Percentiles rank a stretch among this genome's conserved stretches.
phyloP scores from a whole-genome alignment of 345 rosid genomes.

The Aquilaria yunnanensis region DNA sequence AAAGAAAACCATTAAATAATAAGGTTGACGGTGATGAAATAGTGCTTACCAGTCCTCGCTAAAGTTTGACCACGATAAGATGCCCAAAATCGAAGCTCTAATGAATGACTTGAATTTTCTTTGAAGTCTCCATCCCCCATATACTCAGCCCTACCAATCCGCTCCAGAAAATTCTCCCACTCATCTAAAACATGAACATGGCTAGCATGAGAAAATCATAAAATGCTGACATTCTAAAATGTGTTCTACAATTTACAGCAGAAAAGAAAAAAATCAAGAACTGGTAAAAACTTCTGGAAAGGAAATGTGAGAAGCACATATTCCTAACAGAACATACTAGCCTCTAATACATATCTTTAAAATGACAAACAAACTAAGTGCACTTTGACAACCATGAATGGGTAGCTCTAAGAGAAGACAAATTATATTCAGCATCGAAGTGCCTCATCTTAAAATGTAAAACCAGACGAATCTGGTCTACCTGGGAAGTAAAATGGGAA shows the following conservation, averaged over 20 bases:
- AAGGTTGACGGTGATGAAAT: background rate
- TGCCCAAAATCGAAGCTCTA: constrained; percentile 98
- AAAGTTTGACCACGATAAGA: constrained; percentile 97
- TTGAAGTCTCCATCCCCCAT: constrained; percentile 68
- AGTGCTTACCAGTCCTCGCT: constrained; percentile 81
- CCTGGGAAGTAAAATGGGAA: too few species aligned
- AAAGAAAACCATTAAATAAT: background rate
- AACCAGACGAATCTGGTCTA: too few species aligned
- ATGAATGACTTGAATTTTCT: constrained; percentile 64
- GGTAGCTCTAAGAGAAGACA: too few species aligned
- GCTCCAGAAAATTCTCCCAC: constrained; percentile 96
- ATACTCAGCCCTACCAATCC: constrained; percentile 72
- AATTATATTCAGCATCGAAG: too few species aligned
- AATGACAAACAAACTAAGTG: too few species aligned
- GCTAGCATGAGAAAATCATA: background rate
- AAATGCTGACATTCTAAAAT: background rate
- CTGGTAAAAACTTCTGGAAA: too few species aligned
- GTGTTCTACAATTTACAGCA: constrained; percentile 10
- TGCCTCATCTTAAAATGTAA: too few species aligned
- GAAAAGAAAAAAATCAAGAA: constrained; percentile 6
- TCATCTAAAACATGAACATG: constrained; percentile 52
- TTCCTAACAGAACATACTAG: too few species aligned
- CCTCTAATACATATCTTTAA: too few species aligned
- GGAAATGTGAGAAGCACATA: too few species aligned
- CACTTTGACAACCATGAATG: too few species aligned